Evolutionary conservation across 2,329 filamentous ascomycete genomes (phyloP).

Genomic region (Dendryphion nanum): DNA sequence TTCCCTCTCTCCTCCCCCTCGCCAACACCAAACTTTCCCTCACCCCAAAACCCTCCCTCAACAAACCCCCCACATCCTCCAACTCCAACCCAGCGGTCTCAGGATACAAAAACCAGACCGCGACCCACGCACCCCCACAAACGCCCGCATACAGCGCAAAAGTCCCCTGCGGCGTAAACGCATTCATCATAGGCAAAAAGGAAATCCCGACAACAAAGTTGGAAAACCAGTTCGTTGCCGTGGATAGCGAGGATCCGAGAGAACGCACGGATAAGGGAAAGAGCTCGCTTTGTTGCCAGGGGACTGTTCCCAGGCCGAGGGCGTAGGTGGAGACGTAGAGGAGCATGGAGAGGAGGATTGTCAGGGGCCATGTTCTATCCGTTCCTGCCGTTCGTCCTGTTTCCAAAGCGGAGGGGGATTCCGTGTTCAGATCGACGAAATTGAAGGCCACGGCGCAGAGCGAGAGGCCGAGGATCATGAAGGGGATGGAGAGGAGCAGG

Average conservation of each 20-base stretch:
- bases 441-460: slow-evolving; percentile 72
- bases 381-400: background rate
- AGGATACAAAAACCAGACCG: slow-evolving; percentile 75
- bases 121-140: slow-evolving; percentile 66
- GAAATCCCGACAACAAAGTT: slow-evolving; percentile 86
- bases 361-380: slow-evolving; percentile 19
- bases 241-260: slow-evolving; percentile 69
- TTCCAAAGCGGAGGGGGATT: slow-evolving; percentile 12
- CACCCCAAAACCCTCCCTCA: slow-evolving; percentile 71
- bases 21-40: slow-evolving; percentile 27
- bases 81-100: slow-evolving; percentile 80
- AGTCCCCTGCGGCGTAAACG: slow-evolving; percentile 69
- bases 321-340: slow-evolving; percentile 85
- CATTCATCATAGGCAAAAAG: slow-evolving; percentile 84
- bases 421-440: slow-evolving; percentile 51
- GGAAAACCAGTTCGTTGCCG: slow-evolving; percentile 81
- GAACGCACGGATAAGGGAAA: slow-evolving; percentile 76
- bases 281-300: slow-evolving; percentile 92
- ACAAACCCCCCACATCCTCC: slow-evolving; percentile 72
- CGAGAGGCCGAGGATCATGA: slow-evolving; percentile 75
- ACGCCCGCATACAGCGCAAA: slow-evolving; percentile 77
- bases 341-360: slow-evolving; percentile 74
- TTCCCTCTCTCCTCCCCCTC: slow-evolving; percentile 10
- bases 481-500: slow-evolving; percentile 76
- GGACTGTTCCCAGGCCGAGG: slow-evolving; percentile 83